Base-by-base conservation (phyloP, 345 rosid species). In the Physaria fendleri region DNA sequence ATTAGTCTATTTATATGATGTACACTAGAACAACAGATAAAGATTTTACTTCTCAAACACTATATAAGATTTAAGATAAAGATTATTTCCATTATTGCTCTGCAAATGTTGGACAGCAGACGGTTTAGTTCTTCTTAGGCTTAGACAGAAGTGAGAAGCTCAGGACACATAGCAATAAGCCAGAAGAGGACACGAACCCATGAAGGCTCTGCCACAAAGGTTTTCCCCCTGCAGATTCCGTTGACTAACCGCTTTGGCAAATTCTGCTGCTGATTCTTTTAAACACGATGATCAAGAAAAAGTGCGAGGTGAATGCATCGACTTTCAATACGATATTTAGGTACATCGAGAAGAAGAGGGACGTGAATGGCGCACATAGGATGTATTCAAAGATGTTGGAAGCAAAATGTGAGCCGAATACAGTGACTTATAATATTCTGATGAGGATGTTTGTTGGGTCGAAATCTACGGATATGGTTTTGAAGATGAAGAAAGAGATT, bases 401-500 rank as follows among this genome's bases (percentile, higher is more conserved):
- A 44, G 62, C 81, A 48, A 80, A 78, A 9, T 82, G 94, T 63
- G 38, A 41, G 71, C 76, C 79, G 1, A 89, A 85, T 47, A 80
- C 95, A 0, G 87, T 82, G 61, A 87, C 97, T 4, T 89, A 79
- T 70, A 93, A 93, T 34, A 64, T 74, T 25, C 70, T 93, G 76
- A 89, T 93, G 90, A 66, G 75, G 58, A 89, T 85, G 94, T 93
- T 93, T 75, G 79, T 64, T 0, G 77, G 69, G 6, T 77, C 81
- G 4, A 87, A 78, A 60, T 93, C 95, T 0, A 79, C 77, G 10
- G 99, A 87, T 58, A 93, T 93, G 99, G 90, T 89, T 48, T 62
- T 89, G 65, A 93, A 93, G 83, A 20, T 93, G 77, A 87, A 87
- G 90, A 85, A 80, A 59, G 95, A 89, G 66, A 93, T 93, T 95